A percentile compares a stretch with the other conserved stretches of the same genome.
Conservation (phyloP, 495 filamentous ascomycete species). For the Entonaema liquescens region DNA sequence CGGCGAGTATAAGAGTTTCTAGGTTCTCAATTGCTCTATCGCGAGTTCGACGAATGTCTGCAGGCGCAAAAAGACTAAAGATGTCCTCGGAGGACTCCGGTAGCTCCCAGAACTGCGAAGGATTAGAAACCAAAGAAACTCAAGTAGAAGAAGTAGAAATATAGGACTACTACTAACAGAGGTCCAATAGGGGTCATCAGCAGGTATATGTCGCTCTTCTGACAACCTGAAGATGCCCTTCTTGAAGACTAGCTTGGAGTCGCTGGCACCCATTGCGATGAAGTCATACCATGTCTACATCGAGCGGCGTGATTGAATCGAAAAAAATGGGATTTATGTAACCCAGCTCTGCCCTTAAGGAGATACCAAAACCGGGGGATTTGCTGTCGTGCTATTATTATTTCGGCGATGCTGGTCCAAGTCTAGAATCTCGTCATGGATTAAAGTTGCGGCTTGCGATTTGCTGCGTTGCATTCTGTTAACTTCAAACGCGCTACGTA, state of each 20-base stretch:
- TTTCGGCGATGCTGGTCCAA: neutral
- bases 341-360: neutral
- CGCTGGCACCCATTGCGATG: slow-evolving; percentile 88
- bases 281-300: slow-evolving; percentile 44
- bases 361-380: neutral
- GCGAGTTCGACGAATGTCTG: slow-evolving; percentile 90
- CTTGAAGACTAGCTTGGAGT: slow-evolving; percentile 99
- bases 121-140: slow-evolving; percentile 7
- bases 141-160: neutral
- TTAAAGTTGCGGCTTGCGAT: slow-evolving; percentile 7
- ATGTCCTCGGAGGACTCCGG: slow-evolving; percentile 96
- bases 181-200: slow-evolving; percentile 92
- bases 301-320: slow-evolving; percentile 21
- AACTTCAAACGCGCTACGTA: slow-evolving; percentile 16
- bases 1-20: slow-evolving; percentile 85
- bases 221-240: slow-evolving; percentile 97
- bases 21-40: slow-evolving; percentile 89
- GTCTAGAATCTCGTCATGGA: slow-evolving; percentile 12
- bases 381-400: neutral
- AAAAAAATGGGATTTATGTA: slow-evolving; percentile 4
- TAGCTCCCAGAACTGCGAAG: slow-evolving; percentile 92
- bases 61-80: slow-evolving; percentile 93
- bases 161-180: slow-evolving; percentile 66
- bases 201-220: slow-evolving; percentile 85
- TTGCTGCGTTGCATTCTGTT: slow-evolving; percentile 12